These are phyloP conservation scores for Arthrobotrys sinensis DNA, from an alignment of 2,329 filamentous ascomycete genomes.

Conservation along the genomic window DNA sequence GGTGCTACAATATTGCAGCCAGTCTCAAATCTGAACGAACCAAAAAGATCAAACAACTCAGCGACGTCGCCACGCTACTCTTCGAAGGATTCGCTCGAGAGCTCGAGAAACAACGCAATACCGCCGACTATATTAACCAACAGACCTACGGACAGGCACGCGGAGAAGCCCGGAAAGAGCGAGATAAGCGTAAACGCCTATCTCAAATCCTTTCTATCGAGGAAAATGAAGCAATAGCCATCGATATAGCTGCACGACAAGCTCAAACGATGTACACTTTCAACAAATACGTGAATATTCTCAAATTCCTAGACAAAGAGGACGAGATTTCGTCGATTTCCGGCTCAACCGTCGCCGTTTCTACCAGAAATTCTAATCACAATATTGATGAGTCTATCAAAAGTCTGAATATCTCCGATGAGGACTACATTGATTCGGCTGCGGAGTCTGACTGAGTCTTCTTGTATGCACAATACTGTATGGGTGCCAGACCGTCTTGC, in stretches of 20 bases:
- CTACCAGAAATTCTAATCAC: not conserved
- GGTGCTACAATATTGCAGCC: slow-evolving; percentile 1
- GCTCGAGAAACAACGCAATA: slow-evolving; percentile 10
- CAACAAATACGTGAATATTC: slow-evolving; percentile 4
- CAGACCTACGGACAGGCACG: not conserved
- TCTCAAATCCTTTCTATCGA: not conserved
- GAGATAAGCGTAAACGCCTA: not conserved
- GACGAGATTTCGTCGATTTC: slow-evolving; percentile 24
- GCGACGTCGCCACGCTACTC: slow-evolving; percentile 1
- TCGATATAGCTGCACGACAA: not conserved
- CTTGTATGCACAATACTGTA: too few species aligned
- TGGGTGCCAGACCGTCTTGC: too few species aligned
- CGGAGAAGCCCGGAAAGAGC: not conserved
- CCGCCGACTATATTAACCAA: not conserved
- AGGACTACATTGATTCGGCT: slow-evolving; percentile 16
- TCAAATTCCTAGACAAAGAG: slow-evolving; percentile 19
- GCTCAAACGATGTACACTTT: slow-evolving; percentile 2
- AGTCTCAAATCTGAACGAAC: slow-evolving; percentile 17
- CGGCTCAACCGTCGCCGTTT: not conserved
- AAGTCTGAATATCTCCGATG: not conserved
- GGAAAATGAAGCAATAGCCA: not conserved
- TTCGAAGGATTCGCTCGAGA: slow-evolving; percentile 16
- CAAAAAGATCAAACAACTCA: slow-evolving; percentile 13
- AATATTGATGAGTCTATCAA: not conserved
- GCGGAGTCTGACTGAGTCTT: slow-evolving; percentile 20